Percentiles rank a stretch among this genome's conserved stretches.
phyloP scores from a whole-genome alignment of 202 grass and related monocot genomes.

The Cymbopogon flexuosus region DNA sequence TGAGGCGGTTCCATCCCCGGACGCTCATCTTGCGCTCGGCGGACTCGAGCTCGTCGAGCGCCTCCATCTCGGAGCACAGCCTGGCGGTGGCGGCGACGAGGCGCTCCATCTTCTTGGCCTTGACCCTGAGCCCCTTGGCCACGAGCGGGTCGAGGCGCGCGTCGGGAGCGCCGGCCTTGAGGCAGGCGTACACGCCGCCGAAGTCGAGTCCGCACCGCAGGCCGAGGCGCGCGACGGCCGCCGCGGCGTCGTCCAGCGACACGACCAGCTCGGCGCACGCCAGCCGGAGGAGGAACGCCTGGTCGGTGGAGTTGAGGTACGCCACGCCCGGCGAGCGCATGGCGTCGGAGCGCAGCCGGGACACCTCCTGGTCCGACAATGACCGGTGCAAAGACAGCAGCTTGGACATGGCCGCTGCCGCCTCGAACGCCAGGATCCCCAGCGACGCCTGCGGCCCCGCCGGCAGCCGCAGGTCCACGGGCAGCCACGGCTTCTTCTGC shows the following conservation, averaged over 20 bases:
- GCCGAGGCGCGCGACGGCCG: slow-evolving; percentile 50
- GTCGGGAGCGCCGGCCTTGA: slow-evolving; percentile 60
- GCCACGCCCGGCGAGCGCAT: slow-evolving; percentile 77
- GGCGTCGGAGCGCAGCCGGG: slow-evolving; percentile 54
- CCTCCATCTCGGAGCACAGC: slow-evolving; percentile 78
- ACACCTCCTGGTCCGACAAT: slow-evolving; percentile 53
- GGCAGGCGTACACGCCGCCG: slow-evolving; percentile 39
- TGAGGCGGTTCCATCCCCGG: slow-evolving; percentile 43
- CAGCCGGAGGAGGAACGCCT: slow-evolving; percentile 62
- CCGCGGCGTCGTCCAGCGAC: slow-evolving; percentile 52
- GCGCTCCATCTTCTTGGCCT: slow-evolving; percentile 76
- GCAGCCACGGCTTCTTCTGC: slow-evolving; percentile 48
- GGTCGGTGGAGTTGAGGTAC: slow-evolving; percentile 82
- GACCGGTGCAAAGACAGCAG: slow-evolving; percentile 76
- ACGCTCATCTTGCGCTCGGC: slow-evolving; percentile 50
- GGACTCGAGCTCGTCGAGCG: slow-evolving; percentile 62
- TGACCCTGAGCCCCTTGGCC: slow-evolving; percentile 47
- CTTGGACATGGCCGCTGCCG: slow-evolving; percentile 62
- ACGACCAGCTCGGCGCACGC: slow-evolving; percentile 69
- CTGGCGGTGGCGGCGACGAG: slow-evolving; percentile 53
- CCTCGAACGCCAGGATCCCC: slow-evolving; percentile 85
- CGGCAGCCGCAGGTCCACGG: slow-evolving; percentile 36
- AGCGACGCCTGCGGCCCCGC: slow-evolving; percentile 47
- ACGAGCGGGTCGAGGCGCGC: slow-evolving; percentile 39
- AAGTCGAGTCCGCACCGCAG: slow-evolving; percentile 62